Base-by-base conservation (phyloP, 257 asterid species). In the Mitragyna speciosa region DNA sequence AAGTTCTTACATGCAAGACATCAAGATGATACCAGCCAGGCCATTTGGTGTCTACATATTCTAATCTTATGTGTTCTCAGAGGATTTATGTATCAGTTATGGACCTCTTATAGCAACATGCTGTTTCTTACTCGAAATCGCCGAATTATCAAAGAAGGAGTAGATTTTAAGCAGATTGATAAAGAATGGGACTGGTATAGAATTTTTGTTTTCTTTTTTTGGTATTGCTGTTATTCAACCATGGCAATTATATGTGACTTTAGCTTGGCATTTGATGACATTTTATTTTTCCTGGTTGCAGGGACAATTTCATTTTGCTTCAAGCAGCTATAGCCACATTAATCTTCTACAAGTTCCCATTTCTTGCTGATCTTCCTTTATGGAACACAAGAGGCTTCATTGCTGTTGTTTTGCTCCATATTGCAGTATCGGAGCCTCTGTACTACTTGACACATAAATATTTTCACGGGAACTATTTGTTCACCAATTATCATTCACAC, bases 261-360 rank as follows among this genome's bases (percentile, higher is more conserved):
- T 68, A 24, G 48, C 24, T 58, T 59, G 70, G 11, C 7, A n/a
- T 61, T 78, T 52, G 14, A 30, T 45, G 7, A 30, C 1, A 12
- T 64, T 19, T 52, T 54, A 1, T 56, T 1, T 26, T 69, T n/a
- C n/a, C n/a, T 51, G 41, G 8, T 61, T 30, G n/a, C 88, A 95
- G 98, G 97, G 98, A 95, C 66, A 95, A 93, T 76, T 93, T 95
- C 76, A 80, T 95, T 30, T 70, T 93, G 39, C 94, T 95, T 73
- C 97, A 95, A 87, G 97, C 94, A 6, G 58, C 88, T 11, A 85
- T 88, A 51, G 91, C 89, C 71, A 89, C 87, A 48, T 45, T 93
- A 69, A 83, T 87, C 72, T 48, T 84, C 68, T 82, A 83, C 85
- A 72, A 73, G 58, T 89, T 85, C 61, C 91, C 92, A 31, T 65